These are phyloP conservation scores for Aspergillus egyptiacus DNA, from an alignment of 495 filamentous ascomycete genomes.

Conservation along the genomic window DNA sequence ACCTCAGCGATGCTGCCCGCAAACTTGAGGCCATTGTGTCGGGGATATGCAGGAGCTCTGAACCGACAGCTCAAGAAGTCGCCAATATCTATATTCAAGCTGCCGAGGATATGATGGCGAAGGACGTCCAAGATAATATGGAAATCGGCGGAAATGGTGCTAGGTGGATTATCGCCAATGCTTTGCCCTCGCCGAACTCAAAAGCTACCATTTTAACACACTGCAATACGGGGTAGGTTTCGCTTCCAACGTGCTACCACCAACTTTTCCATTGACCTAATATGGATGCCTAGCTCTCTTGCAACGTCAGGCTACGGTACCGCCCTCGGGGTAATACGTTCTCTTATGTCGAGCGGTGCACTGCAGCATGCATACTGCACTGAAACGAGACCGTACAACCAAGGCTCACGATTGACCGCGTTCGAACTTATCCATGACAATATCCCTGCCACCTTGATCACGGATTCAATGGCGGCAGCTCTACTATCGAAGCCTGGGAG, in stretches of 20 bases:
- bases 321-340: constrained; percentile 87
- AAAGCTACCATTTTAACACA: constrained; percentile 78
- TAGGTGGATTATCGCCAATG: constrained; percentile 64
- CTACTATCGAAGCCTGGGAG: constrained; percentile 57
- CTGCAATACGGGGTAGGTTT: constrained; percentile 83
- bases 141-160: constrained; percentile 78
- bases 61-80: constrained; percentile 43
- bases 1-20: constrained; percentile 79
- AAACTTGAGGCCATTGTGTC: constrained; percentile 61
- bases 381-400: constrained; percentile 96
- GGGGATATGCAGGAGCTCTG: constrained; percentile 26
- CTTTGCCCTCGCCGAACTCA: constrained; percentile 26
- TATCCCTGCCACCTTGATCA: constrained; percentile 89
- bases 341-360: constrained; percentile 56
- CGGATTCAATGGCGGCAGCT: constrained; percentile 92
- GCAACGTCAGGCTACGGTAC: constrained; percentile 96
- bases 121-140: constrained; percentile 80
- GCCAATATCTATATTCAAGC: constrained; percentile 62
- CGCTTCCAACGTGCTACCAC: neutral
- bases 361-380: constrained; percentile 87
- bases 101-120: constrained; percentile 81
- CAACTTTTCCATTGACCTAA: constrained; percentile 1
- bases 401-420: constrained; percentile 89
- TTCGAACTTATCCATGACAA: constrained; percentile 91
- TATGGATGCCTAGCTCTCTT: constrained; percentile 55